Conservation (phyloP, 768 basidiomycete genomes). For the Dentipellis fragilis region DNA sequence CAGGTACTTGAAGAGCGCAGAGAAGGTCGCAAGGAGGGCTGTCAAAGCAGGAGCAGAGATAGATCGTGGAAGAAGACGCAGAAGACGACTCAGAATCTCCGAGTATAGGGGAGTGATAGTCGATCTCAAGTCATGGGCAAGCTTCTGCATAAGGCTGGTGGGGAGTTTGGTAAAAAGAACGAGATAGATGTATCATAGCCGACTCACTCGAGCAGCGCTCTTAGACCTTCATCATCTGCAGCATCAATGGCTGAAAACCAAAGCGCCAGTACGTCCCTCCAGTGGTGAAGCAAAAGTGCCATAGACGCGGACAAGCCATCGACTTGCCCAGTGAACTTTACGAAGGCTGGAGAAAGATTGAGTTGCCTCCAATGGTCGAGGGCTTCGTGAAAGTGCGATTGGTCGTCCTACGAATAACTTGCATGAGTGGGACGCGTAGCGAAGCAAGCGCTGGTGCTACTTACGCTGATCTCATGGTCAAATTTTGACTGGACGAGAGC, state of each 20-base stretch:
- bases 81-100: constrained; percentile 42
- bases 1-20: constrained; percentile 61
- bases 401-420: constrained; percentile 43
- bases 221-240: constrained; percentile 65
- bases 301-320: constrained; percentile 61
- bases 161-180: constrained; percentile 5
- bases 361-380: constrained; percentile 72
- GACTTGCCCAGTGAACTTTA: constrained; percentile 54
- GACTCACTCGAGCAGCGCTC: constrained; percentile 66
- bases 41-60: constrained; percentile 55
- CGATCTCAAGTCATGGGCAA: constrained; percentile 72
- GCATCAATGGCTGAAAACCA: constrained; percentile 51
- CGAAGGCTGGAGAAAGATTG: constrained; percentile 67
- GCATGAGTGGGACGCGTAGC: not conserved
- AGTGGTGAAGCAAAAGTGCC: constrained; percentile 75
- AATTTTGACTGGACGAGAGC: constrained; percentile 40
- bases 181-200: not conserved
- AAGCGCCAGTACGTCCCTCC: constrained; percentile 52
- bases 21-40: constrained; percentile 55
- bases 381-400: constrained; percentile 69
- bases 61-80: constrained; percentile 45
- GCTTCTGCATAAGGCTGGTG: constrained; percentile 62
- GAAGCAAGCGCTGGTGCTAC: constrained; percentile 3
- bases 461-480: constrained; percentile 49
- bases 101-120: constrained; percentile 58